phyloP scores from a whole-genome alignment of 2,329 filamentous ascomycete genomes.

The Fusarium sublunatum region DNA sequence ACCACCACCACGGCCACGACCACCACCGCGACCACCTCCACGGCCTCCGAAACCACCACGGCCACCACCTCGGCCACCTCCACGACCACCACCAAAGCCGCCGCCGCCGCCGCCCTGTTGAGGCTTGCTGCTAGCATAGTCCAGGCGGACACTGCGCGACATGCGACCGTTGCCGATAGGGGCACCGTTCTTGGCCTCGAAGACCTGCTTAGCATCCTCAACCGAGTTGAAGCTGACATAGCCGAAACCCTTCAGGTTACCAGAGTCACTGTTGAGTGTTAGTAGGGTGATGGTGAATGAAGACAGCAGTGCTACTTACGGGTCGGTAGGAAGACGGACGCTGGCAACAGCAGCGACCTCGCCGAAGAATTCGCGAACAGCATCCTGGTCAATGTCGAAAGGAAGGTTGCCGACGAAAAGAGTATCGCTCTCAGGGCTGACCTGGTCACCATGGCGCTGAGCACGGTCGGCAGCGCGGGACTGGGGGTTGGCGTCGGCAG shows the following conservation, averaged over 20 bases:
- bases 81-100: slow-evolving; percentile 57
- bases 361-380: slow-evolving; percentile 78
- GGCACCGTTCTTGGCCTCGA: slow-evolving; percentile 75
- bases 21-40: slow-evolving; percentile 61
- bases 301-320: slow-evolving; percentile 57
- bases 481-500: slow-evolving; percentile 63
- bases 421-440: slow-evolving; percentile 84
- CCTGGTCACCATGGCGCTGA: slow-evolving; percentile 78
- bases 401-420: slow-evolving; percentile 93
- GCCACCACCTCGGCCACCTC: slow-evolving; percentile 59
- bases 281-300: slow-evolving; percentile 13
- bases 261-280: slow-evolving; percentile 70
- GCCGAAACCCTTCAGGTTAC: slow-evolving; percentile 89
- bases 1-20: slow-evolving; percentile 59
- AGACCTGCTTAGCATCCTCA: slow-evolving; percentile 83
- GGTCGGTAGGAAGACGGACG: slow-evolving; percentile 89
- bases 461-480: slow-evolving; percentile 73
- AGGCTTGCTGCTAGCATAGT: slow-evolving; percentile 78
- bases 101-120: slow-evolving; percentile 67
- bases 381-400: slow-evolving; percentile 83
- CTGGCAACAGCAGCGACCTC: slow-evolving; percentile 77
- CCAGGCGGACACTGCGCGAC: slow-evolving; percentile 81
- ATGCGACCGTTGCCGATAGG: slow-evolving; percentile 72
- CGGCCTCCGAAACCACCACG: slow-evolving; percentile 59
- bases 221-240: slow-evolving; percentile 86